Percentiles rank a stretch among this genome's conserved stretches.
Evolutionary conservation across 1,284 basidiomycete genomes (phyloP).

Genomic region (Fomitopsis betulina): DNA sequence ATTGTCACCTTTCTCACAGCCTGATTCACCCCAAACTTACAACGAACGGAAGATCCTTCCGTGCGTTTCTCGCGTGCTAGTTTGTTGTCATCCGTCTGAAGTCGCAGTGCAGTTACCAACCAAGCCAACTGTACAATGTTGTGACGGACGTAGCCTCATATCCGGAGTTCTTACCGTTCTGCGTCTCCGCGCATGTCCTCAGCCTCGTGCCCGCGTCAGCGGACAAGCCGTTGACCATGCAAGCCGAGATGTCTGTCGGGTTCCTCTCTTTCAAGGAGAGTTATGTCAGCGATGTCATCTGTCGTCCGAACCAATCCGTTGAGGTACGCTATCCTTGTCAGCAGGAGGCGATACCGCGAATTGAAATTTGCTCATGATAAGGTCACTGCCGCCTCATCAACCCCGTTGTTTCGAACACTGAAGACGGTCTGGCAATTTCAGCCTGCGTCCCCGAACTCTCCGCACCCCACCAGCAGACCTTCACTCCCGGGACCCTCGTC

Average conservation of each 20-base stretch:
- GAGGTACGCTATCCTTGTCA: constrained; percentile 43
- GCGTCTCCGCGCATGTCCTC: constrained; percentile 73
- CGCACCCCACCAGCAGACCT: constrained; percentile 30
- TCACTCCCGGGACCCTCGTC: constrained; percentile 6
- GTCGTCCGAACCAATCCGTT: constrained; percentile 72
- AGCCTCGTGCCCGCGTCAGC: constrained; percentile 24
- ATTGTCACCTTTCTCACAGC: constrained; percentile 31
- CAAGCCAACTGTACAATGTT: constrained; percentile 77
- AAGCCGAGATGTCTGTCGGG: constrained; percentile 86
- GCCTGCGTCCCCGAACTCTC: constrained; percentile 43
- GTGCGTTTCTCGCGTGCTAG: constrained; percentile 41
- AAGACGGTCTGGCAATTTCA: constrained; percentile 81
- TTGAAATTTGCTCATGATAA: constrained; percentile 18
- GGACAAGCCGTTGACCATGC: constrained; percentile 36
- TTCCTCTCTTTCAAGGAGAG: constrained; percentile 86
- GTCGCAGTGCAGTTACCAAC: constrained; percentile 50
- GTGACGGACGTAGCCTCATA: constrained; percentile 90
- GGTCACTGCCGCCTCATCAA: constrained; percentile 78
- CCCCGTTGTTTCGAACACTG: constrained; percentile 83
- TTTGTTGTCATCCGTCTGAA: constrained; percentile 7
- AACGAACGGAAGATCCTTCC: constrained; percentile 73
- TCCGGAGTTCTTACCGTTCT: constrained; percentile 86
- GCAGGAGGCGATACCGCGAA: background rate
- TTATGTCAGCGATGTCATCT: constrained; percentile 84
- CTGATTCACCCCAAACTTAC: constrained; percentile 35